Base-by-base conservation (phyloP, 1,139 yeast genomes). In the Scheffersomyces segobiensis region DNA sequence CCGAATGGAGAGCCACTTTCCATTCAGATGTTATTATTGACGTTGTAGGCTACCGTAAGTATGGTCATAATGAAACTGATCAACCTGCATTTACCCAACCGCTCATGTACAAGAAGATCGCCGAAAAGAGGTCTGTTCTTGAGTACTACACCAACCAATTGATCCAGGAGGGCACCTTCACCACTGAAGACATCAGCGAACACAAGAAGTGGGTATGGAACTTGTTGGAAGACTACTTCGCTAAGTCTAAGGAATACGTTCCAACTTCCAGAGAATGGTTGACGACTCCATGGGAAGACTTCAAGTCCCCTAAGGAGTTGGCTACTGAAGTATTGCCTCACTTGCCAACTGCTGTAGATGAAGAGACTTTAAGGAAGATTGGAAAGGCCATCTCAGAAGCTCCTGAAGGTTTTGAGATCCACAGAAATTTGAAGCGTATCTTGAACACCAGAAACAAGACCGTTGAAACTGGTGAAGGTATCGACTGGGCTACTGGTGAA, bases 401-500 rank as follows among this genome's bases (percentile, higher is more conserved):
- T 77, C 99, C 99, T 68, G 83, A 87, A 71, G 93, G 86, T 58
- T 95, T 96, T 75, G 91, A 90, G 71, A 87, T 93, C 60, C 99
- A 96, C 85, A 89, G 93, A 78, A 96, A 95, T 83, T 85, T 96
- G 80, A 93, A 93, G 86, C 92, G 99, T 84, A 95, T 95, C 70
- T 84, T 95, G 77, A 87, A 84, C 73, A 84, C 86, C 70, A 91
- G 99, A 82, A 85, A 89, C 78, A 95, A 95, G 84, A 77, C 97
- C 54, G 86, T 91, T 63, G 96, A 91, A 65, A 77, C 87, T 49
- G 99, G 99, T 72, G 92, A 90, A 78, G 96, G 96, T 70, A 93
- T 95, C 66, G 99, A 96, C 79, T 95, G 98, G 98, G 89, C 99
- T 53, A 95, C 99, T 61, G 99, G 97, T 85, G 99, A 95, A 82